Conservation (phyloP, 2,329 filamentous ascomycete species). For the Colletotrichum noveboracense region DNA sequence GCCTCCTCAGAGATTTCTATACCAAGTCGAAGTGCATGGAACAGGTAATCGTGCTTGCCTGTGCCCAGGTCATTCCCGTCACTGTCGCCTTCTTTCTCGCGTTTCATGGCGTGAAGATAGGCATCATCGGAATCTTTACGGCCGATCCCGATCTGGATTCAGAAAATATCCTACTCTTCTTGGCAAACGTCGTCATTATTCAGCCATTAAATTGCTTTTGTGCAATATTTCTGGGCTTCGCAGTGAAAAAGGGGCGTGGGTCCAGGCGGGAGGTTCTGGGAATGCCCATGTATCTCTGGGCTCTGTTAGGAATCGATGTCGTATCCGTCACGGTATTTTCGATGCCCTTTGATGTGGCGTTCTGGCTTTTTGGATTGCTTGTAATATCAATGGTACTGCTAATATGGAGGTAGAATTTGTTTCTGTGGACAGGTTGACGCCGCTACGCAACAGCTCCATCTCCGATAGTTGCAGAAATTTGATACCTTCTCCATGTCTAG, state of each 20-base stretch:
- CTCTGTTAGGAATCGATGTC: not conserved
- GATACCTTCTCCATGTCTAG: too few relatives aligned
- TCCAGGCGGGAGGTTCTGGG: accelerated
- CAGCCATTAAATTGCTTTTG: not conserved
- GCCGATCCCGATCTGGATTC: not conserved
- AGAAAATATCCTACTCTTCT: not conserved
- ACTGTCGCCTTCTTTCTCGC: not conserved
- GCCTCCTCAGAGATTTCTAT: not conserved
- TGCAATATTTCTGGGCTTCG: not conserved
- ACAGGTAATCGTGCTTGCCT: not conserved
- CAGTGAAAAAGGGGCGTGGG: not conserved
- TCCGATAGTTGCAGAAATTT: not conserved
- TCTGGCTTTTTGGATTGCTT: not conserved
- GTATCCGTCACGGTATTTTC: not conserved
- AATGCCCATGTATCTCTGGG: not conserved
- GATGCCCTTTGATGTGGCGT: not conserved
- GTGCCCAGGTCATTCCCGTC: not conserved
- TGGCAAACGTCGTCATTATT: not conserved
- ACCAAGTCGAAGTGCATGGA: not conserved
- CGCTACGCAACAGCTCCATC: not conserved
- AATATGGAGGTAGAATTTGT: not conserved
- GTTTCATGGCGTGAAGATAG: not conserved
- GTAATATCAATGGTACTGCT: accelerated
- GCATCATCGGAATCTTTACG: not conserved
- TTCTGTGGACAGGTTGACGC: accelerated